Evolutionary conservation across 1,284 basidiomycete species (phyloP).

Genomic region (Rhodotorula mucilaginosa): DNA sequence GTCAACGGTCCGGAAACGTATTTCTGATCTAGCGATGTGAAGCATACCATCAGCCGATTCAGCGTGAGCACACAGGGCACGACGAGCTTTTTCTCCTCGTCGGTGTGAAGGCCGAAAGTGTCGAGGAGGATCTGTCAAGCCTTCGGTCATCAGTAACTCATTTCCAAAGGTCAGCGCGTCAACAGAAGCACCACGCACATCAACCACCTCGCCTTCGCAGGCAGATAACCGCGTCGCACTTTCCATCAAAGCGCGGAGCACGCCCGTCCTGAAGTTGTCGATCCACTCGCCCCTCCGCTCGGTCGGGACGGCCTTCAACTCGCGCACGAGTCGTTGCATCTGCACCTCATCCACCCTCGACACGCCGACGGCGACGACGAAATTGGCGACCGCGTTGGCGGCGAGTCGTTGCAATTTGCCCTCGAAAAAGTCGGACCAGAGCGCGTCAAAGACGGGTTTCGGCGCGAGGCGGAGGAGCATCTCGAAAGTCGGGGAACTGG

Average conservation of each 20-base stretch:
- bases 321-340: constrained; percentile 60
- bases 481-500: constrained; percentile 83
- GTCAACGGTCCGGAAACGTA: neutral
- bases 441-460: constrained; percentile 58
- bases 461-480: constrained; percentile 66
- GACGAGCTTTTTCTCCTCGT: constrained; percentile 55
- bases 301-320: constrained; percentile 59
- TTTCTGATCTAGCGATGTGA: too few relatives aligned
- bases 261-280: constrained; percentile 62
- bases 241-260: constrained; percentile 70
- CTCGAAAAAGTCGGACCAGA: constrained; percentile 76
- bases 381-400: constrained; percentile 83
- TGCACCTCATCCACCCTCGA: constrained; percentile 60
- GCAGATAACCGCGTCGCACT: constrained; percentile 57
- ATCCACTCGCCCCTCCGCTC: constrained; percentile 58
- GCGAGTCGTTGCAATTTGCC: constrained; percentile 68
- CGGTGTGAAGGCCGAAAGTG: constrained; percentile 60
- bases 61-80: constrained; percentile 67
- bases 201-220: constrained; percentile 46
- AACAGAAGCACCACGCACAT: constrained; percentile 45
- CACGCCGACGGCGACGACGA: constrained; percentile 76
- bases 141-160: constrained; percentile 2
- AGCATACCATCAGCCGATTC: constrained; percentile 58
- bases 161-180: neutral
- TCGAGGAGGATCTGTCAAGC: constrained; percentile 58